Evolutionary conservation across 805 yeast species (phyloP).

Genomic region (Yamadazyma sp.): DNA sequence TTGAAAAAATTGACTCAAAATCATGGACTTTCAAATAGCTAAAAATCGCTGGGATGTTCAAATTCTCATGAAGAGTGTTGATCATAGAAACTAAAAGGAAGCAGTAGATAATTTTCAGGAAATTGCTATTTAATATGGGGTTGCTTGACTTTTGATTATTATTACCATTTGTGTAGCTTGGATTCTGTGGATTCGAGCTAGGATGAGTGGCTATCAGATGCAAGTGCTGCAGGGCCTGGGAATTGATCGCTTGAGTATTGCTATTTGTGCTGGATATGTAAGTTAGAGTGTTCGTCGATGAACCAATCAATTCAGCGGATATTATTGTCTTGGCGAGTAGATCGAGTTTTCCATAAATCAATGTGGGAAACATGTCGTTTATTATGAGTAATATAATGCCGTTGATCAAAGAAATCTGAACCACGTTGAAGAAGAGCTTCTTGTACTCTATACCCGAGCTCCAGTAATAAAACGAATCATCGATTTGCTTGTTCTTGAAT

Average conservation of each 20-base stretch:
- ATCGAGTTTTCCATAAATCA: conserved; percentile 17
- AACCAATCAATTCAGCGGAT: conserved; percentile 31
- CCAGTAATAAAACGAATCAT: conserved; percentile 14
- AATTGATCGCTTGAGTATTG: background rate
- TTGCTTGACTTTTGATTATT: background rate
- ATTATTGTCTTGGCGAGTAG: conserved; percentile 31
- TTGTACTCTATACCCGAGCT: conserved; percentile 14
- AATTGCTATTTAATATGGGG: conserved; percentile 8
- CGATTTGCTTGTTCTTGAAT: conserved; percentile 14
- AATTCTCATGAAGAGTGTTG: background rate
- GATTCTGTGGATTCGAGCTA: background rate
- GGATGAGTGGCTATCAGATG: background rate
- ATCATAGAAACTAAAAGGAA: conserved; percentile 8
- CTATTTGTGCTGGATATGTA: conserved; percentile 1
- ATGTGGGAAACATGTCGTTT: conserved; percentile 17
- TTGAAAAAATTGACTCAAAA: conserved; percentile 10
- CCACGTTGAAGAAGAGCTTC: conserved; percentile 19
- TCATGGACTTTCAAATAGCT: conserved; percentile 9
- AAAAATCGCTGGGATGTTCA: conserved; percentile 8
- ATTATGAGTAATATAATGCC: conserved; percentile 24
- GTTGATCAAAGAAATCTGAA: conserved; percentile 25
- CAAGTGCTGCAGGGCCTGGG: no score
- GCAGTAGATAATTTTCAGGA: conserved; percentile 10
- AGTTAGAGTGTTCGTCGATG: conserved; percentile 1
- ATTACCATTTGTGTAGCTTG: background rate